phyloP scores from a whole-genome alignment of 805 yeast species.

The Wickerhamiella lipophila region DNA sequence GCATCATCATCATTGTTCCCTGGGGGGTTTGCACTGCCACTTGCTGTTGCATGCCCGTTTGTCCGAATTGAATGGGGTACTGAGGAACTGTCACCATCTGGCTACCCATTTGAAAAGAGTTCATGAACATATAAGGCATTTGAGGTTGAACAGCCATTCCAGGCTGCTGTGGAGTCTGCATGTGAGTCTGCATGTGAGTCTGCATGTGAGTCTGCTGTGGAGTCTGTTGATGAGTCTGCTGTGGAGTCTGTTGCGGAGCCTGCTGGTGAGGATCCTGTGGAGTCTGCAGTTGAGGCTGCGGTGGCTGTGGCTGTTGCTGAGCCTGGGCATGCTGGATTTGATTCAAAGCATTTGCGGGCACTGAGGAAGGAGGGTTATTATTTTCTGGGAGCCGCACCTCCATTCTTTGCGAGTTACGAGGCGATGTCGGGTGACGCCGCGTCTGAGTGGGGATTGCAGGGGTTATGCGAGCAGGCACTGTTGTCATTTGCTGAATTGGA shows the following conservation, averaged over 20 bases:
- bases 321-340: neutral
- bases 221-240: neutral
- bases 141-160: neutral
- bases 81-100: neutral
- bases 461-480: neutral
- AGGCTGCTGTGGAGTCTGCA: neutral
- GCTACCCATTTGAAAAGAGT: neutral
- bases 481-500: neutral
- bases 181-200: neutral
- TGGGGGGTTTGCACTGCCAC: neutral
- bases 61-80: neutral
- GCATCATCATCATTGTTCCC: neutral
- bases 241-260: neutral
- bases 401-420: conserved; percentile 6
- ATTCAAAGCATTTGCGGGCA: neutral
- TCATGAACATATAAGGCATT: conserved; percentile 5
- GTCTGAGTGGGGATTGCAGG: neutral
- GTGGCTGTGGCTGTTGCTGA: neutral
- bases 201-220: too few relatives aligned
- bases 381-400: conserved; percentile 2
- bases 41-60: neutral
- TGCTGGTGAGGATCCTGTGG: neutral
- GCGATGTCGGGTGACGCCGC: neutral
- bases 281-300: neutral
- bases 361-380: neutral